These are phyloP conservation scores for Ophiostoma tasmaniense DNA, from an alignment of 2,329 filamentous ascomycete genomes.

Conservation along the genomic window DNA sequence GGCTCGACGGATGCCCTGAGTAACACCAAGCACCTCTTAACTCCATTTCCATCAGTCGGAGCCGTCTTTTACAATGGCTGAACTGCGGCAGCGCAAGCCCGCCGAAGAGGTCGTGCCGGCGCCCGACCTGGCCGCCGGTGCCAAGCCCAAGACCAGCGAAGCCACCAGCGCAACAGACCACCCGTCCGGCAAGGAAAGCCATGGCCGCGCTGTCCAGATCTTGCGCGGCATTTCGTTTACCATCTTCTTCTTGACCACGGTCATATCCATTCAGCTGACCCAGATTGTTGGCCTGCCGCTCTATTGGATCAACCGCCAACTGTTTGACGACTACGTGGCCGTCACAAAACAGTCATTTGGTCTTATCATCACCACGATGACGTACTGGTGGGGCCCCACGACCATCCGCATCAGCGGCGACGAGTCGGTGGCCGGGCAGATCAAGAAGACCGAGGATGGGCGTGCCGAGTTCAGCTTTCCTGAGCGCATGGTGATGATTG, in stretches of 20 bases:
- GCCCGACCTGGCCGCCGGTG: constrained; percentile 24
- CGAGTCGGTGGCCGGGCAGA: constrained; percentile 66
- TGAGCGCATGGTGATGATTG: constrained; percentile 72
- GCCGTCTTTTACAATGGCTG: constrained; percentile 17
- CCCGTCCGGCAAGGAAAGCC: constrained; percentile 47
- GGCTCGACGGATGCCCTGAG: background rate
- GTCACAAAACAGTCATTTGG: constrained; percentile 80
- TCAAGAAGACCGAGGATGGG: constrained; percentile 61
- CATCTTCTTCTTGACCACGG: constrained; percentile 39
- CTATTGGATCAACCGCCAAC: constrained; percentile 65
- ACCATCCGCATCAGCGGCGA: constrained; percentile 77
- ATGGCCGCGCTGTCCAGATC: constrained; percentile 42
- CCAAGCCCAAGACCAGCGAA: constrained; percentile 17
- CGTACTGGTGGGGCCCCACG: constrained; percentile 81
- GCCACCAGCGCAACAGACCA: constrained; percentile 29
- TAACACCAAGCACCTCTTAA: background rate
- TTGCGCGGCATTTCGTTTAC: constrained; percentile 44
- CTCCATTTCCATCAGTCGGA: background rate
- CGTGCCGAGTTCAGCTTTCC: constrained; percentile 71
- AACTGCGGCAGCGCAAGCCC: constrained; percentile 30
- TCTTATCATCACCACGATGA: constrained; percentile 68
- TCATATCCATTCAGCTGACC: constrained; percentile 53
- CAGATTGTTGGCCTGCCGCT: constrained; percentile 70
- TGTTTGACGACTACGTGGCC: constrained; percentile 81
- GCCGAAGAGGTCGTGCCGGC: constrained; percentile 23